These are phyloP conservation scores for Daldinia sp. DNA, from an alignment of 2,329 filamentous ascomycete genomes.

Conservation along the genomic window DNA sequence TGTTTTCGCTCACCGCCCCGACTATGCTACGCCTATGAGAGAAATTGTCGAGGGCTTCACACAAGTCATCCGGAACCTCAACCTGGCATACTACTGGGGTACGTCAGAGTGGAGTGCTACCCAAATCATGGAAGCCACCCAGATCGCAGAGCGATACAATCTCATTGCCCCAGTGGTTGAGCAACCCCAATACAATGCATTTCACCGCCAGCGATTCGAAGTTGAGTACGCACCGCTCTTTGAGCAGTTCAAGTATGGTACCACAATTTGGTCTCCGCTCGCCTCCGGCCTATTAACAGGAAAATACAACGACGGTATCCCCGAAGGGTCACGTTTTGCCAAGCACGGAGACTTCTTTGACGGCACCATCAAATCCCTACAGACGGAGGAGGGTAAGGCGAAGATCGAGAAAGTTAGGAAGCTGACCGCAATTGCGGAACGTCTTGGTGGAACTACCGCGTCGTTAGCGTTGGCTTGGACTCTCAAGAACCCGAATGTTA, in stretches of 20 bases:
- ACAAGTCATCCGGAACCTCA: slow-evolving; percentile 64
- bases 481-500: slow-evolving; percentile 66
- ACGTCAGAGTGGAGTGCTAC: slow-evolving; percentile 70
- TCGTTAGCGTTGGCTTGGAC: slow-evolving; percentile 67
- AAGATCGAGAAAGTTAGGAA: slow-evolving; percentile 60
- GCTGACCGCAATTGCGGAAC: slow-evolving; percentile 66
- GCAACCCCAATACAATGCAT: slow-evolving; percentile 70
- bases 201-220: slow-evolving; percentile 71
- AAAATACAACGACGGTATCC: slow-evolving; percentile 74
- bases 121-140: slow-evolving; percentile 70
- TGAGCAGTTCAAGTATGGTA: slow-evolving; percentile 68
- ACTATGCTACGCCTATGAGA: slow-evolving; percentile 69
- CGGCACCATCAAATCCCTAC: slow-evolving; percentile 71
- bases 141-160: slow-evolving; percentile 67
- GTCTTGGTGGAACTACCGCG: slow-evolving; percentile 65
- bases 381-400: slow-evolving; percentile 67
- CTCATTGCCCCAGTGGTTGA: slow-evolving; percentile 64
- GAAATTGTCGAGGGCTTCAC: slow-evolving; percentile 69
- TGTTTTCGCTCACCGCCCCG: slow-evolving; percentile 71
- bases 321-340: slow-evolving; percentile 70
- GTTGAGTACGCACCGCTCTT: slow-evolving; percentile 70
- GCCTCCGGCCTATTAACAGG: slow-evolving; percentile 69
- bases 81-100: slow-evolving; percentile 73
- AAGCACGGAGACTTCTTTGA: slow-evolving; percentile 72
- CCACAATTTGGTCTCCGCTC: slow-evolving; percentile 62